Evolutionary conservation across 2,329 filamentous ascomycete genomes (phyloP).

Genomic region (Aspergillus pseudotamarii): DNA sequence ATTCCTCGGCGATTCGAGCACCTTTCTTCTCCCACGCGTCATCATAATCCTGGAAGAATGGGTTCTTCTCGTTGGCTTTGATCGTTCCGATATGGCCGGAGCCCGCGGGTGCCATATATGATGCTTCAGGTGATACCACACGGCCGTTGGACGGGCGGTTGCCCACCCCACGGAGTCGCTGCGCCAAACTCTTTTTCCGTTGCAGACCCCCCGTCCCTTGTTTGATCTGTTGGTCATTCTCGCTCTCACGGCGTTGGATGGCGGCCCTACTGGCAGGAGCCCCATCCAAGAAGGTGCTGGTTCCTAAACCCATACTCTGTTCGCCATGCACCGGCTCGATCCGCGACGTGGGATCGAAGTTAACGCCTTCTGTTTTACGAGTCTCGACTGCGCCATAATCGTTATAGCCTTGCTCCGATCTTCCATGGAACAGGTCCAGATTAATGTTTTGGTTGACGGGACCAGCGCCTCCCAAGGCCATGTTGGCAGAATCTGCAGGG

Average conservation of each 20-base stretch:
- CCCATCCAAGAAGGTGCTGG: slow-evolving; percentile 93
- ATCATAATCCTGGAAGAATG: slow-evolving; percentile 82
- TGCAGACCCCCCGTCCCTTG: slow-evolving; percentile 62
- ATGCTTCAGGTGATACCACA: slow-evolving; percentile 58
- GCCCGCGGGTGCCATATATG: slow-evolving; percentile 32
- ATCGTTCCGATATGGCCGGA: slow-evolving; percentile 39
- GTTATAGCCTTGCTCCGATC: slow-evolving; percentile 79
- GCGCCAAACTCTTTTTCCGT: slow-evolving; percentile 92
- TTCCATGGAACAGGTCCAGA: slow-evolving; percentile 84
- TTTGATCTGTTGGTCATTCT: slow-evolving; percentile 56
- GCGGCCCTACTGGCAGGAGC: slow-evolving; percentile 81
- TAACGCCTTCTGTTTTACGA: slow-evolving; percentile 39
- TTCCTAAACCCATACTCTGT: slow-evolving; percentile 81
- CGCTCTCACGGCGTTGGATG: slow-evolving; percentile 74
- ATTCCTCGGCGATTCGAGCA: slow-evolving; percentile 57
- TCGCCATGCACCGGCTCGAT: slow-evolving; percentile 80
- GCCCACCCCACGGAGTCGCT: slow-evolving; percentile 83
- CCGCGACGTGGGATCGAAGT: slow-evolving; percentile 69
- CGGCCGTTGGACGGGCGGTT: slow-evolving; percentile 62
- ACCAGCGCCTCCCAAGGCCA: slow-evolving; percentile 83
- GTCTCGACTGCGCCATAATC: slow-evolving; percentile 60
- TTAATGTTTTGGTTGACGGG: slow-evolving; percentile 81
- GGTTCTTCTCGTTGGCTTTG: slow-evolving; percentile 62
- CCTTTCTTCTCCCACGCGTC: slow-evolving; percentile 67
- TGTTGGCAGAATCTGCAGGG: slow-evolving; percentile 89